phyloP scores from a whole-genome alignment of 345 rosid genomes.

The Eucalyptus regnans region DNA sequence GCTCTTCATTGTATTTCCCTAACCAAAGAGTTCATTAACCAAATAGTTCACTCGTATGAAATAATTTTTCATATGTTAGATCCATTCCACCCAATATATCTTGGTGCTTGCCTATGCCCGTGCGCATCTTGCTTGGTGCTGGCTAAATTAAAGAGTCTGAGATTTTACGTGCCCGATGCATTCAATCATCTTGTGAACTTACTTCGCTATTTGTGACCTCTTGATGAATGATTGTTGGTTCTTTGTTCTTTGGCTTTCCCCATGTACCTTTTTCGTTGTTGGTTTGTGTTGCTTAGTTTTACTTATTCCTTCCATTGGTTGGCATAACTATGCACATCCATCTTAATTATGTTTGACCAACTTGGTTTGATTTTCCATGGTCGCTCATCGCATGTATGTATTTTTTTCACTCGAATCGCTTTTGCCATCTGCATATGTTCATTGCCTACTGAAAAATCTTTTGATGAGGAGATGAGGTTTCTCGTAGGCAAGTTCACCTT shows the following conservation, averaged over 20 bases:
- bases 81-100: too few species aligned
- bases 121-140: too few species aligned
- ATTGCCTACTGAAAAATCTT: background rate
- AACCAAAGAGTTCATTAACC: too few species aligned
- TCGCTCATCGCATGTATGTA: background rate
- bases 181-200: background rate
- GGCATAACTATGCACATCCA: background rate
- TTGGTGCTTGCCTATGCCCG: too few species aligned
- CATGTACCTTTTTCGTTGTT: background rate
- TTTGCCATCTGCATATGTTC: background rate
- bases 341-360: background rate
- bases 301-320: background rate
- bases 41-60: too few species aligned
- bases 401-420: background rate
- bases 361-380: background rate
- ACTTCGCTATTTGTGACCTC: background rate
- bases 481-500: background rate
- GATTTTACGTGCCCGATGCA: background rate
- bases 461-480: background rate
- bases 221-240: background rate
- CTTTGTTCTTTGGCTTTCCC: background rate
- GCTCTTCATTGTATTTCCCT: too few species aligned
- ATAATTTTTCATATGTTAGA: too few species aligned
- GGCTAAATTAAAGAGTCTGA: too few species aligned
- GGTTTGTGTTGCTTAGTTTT: background rate